phyloP scores from a whole-genome alignment of 2,329 filamentous ascomycete species.

The Aspergillus alliaceus region DNA sequence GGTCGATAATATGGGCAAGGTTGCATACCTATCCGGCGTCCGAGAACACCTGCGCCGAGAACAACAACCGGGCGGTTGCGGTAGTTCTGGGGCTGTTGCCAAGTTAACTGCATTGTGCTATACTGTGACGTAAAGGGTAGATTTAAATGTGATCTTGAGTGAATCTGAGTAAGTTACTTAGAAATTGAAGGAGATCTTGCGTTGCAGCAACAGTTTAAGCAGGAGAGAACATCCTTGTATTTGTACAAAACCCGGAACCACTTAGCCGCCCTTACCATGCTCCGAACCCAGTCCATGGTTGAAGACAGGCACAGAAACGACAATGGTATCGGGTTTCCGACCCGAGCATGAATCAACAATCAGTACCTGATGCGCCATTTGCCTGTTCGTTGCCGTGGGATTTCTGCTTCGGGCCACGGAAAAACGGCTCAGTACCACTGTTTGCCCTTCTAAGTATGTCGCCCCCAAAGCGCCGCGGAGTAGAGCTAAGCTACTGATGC shows the following conservation, averaged over 20 bases:
- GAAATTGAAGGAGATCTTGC: not conserved
- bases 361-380: not conserved
- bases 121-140: not conserved
- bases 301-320: not conserved
- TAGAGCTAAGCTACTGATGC: not conserved
- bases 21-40: conserved; percentile 38
- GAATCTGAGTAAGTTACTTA: not conserved
- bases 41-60: conserved; percentile 45
- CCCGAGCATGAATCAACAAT: not conserved
- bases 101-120: conserved; percentile 6
- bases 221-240: not conserved
- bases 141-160: not conserved
- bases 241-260: not conserved
- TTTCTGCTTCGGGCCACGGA: not conserved
- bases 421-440: not conserved
- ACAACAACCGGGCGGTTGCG: conserved; percentile 40
- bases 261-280: not conserved
- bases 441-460: not conserved
- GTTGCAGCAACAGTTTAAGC: not conserved
- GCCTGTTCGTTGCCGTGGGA: not conserved
- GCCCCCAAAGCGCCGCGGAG: not conserved
- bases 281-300: not conserved
- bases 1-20: not conserved
- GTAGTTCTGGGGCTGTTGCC: conserved; percentile 29
- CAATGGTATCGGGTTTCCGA: not conserved